Evolutionary conservation across 331 rosid species (phyloP), one percentile per base, ranked within the genome.

Genomic region (Saraca asoca): DNA sequence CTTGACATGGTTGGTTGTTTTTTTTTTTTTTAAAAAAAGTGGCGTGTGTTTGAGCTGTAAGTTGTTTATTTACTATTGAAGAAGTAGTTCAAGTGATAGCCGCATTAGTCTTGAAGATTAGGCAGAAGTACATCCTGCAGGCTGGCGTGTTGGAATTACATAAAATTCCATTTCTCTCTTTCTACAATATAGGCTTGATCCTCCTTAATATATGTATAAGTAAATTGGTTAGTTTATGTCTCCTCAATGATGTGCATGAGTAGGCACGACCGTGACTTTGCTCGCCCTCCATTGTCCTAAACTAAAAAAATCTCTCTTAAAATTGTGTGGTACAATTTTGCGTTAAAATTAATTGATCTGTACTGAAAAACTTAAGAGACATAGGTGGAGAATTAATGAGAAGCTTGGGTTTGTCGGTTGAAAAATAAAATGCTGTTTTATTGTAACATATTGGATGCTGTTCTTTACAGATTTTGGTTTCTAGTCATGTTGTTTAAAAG

Each of bases 221-320:
- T 62, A 58, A 58, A 37, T 79, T 61, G 75, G 59, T 68, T 41
- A 43, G 50, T 66, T 74, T 44, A 13, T 66, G 60, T 39, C 33
- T 44, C 12, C 12, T 29, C 33, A 41, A 19, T 45, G 3, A 41
- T 49, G 58, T 39, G 14, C 29, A 8, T 33, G 8, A 15, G 50
- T 62, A 37, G 18, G 11, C 31, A 51, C 50, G 44, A 56, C 45
- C 46, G 34, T 38, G 31, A 45, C 38, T 45, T 52, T 67, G 61
- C 53, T 57, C 24, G 42, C 45, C 15, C 45, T 17, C 52, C 46
- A 6, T 64, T 29, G 44, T 68, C 42, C 51, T 51, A 20, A 50
- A 53, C 33, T 44, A 5, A 39, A 63, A 58, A 7, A 62, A 19
- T 9, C 19, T 44, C 44, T 17, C 2, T 5, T 33, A 63, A 51